phyloP scores from a whole-genome alignment of 169 alveolate genomes.

The Cryptosporidium andersoni region DNA sequence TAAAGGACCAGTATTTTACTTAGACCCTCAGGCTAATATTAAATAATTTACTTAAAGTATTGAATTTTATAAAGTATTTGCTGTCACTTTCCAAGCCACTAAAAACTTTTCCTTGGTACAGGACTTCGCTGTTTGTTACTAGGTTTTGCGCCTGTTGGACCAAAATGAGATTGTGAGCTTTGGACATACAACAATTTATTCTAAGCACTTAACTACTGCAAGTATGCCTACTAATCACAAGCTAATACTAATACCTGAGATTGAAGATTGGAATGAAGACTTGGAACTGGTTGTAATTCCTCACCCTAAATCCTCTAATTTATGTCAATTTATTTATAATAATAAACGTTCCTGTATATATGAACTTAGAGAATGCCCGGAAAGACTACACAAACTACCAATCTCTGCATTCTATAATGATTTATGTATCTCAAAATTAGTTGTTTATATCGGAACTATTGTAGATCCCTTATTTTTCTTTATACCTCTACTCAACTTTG shows the following conservation, averaged over 20 bases:
- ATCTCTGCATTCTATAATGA: constrained; percentile 50
- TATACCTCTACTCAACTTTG: constrained; percentile 25
- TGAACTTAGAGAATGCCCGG: constrained; percentile 33
- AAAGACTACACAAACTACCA: constrained; percentile 17
- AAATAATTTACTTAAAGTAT: too few species aligned
- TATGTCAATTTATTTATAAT: constrained; percentile 38
- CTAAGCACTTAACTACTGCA: too few species aligned
- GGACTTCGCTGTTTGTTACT: too few species aligned
- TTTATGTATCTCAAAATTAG: constrained; percentile 41
- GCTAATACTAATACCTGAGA: too few species aligned
- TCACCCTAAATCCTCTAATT: constrained; percentile 15
- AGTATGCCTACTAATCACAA: too few species aligned
- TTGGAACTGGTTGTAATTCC: constrained; percentile 11
- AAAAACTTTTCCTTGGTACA: not conserved
- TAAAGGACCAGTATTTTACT: too few species aligned
- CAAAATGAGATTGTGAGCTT: too few species aligned
- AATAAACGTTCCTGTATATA: not conserved
- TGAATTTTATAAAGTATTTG: too few species aligned
- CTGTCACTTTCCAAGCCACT: too few species aligned
- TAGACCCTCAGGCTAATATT: too few species aligned
- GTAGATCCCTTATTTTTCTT: constrained; percentile 34
- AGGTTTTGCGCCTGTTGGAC: too few species aligned
- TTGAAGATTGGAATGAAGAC: not conserved
- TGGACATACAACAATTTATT: too few species aligned
- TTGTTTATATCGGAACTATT: constrained; percentile 18